These are phyloP conservation scores for Periconia sp. DNA, from an alignment of 2,329 filamentous ascomycete genomes.

Conservation along the genomic window DNA sequence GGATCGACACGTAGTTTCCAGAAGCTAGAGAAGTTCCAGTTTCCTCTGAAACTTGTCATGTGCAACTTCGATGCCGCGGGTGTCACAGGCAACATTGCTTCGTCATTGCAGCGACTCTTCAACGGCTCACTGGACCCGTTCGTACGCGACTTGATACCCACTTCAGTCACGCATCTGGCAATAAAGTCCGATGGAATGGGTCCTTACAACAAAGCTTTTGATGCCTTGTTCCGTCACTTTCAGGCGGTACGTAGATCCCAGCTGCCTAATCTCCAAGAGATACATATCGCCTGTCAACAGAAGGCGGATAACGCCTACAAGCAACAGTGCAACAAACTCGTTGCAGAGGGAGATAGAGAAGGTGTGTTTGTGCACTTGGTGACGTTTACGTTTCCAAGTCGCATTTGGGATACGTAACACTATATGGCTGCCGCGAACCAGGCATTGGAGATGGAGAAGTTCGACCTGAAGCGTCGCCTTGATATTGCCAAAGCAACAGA, in stretches of 20 bases:
- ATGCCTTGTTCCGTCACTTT: slow-evolving; percentile 23
- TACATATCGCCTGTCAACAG: slow-evolving; percentile 13
- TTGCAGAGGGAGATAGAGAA: no score
- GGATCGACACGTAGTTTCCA: slow-evolving; percentile 24
- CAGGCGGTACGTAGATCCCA: slow-evolving; percentile 15
- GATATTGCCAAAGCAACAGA: no score
- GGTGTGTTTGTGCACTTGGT: no score
- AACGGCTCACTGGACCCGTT: slow-evolving; percentile 14
- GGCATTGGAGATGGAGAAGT: no score
- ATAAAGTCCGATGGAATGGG: slow-evolving; percentile 15
- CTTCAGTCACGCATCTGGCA: slow-evolving; percentile 20
- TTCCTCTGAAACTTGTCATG: slow-evolving; percentile 23
- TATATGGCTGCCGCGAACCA: no score
- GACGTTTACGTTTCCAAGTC: no score
- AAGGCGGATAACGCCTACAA: slow-evolving; percentile 20
- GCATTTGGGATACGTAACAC: no score
- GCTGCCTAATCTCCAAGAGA: slow-evolving; percentile 21
- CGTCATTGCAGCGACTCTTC: slow-evolving; percentile 8
- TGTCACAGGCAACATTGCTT: slow-evolving; percentile 6
- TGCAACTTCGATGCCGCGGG: slow-evolving; percentile 20
- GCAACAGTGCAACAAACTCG: slow-evolving; percentile 17
- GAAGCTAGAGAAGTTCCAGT: slow-evolving; percentile 21
- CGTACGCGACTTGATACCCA: slow-evolving; percentile 18
- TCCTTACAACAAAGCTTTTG: slow-evolving; percentile 22
- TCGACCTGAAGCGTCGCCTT: no score